Evolutionary conservation across 2,329 filamentous ascomycete species (phyloP).

Genomic region (Penicillium sp.): DNA sequence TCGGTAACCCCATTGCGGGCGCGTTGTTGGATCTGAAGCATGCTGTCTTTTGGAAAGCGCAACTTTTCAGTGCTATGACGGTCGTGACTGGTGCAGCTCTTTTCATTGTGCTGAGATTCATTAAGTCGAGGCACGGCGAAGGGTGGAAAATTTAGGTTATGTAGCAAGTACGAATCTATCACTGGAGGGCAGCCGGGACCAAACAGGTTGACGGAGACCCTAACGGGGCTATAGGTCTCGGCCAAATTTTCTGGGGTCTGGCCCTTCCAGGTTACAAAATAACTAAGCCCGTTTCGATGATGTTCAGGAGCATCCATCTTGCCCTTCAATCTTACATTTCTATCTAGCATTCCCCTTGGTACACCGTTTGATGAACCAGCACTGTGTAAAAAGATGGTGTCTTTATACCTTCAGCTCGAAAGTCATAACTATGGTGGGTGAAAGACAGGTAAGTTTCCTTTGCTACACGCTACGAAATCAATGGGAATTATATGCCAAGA

Average conservation of each 20-base stretch:
- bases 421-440: neutral
- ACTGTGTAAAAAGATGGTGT: neutral
- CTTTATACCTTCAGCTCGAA: neutral
- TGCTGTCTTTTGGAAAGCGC: constrained; percentile 9
- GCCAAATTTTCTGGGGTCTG: too few species aligned
- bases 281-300: neutral
- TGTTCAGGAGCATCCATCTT: neutral
- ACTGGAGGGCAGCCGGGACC: too few species aligned
- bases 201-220: too few species aligned
- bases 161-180: too few species aligned
- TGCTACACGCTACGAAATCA: too few species aligned
- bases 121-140: constrained; percentile 1
- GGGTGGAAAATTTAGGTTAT: constrained; percentile 5
- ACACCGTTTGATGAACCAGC: neutral
- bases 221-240: too few species aligned
- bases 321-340: neutral
- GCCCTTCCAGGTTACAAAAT: too few species aligned
- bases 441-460: too few species aligned
- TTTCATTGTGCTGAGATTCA: constrained; percentile 1
- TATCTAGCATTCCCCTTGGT: neutral
- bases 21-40: constrained; percentile 11
- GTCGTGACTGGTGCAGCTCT: neutral
- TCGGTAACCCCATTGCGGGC: constrained; percentile 22
- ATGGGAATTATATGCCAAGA: too few species aligned
- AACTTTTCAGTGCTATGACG: constrained; percentile 8